Evolutionary conservation across 1,284 basidiomycete species (phyloP), one percentile per base, ranked within the genome.

Genomic region (Malassezia vespertilionis): DNA sequence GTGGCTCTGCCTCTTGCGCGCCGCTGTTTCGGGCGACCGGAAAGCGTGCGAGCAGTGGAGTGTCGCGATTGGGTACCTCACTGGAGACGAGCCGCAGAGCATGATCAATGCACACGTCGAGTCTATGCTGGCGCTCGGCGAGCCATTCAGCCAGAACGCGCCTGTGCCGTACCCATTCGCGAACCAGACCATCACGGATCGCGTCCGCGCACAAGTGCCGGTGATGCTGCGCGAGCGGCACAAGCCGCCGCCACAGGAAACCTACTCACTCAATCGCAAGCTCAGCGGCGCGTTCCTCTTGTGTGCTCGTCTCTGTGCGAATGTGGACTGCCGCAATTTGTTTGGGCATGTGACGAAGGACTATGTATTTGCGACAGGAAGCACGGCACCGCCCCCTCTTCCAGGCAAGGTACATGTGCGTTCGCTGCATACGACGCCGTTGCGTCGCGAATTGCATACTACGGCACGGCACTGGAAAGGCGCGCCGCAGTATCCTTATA

Each of bases 211-310:
- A 2, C 78, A 82, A 40, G 96, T 97, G 49, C 91, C 91, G 3
- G 75, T 86, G 44, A 96, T 97, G 88, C 77, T 97, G 44, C 75
- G 80, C 58, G 78, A 95, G 64, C 77, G 90, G 37, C 76, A 91
- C 21, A 90, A 86, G 2, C 91, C 91, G 0, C 91, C 91, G 1
- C 91, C 91, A 0, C 75, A 79, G 49, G 89, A 96, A 74, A 96
- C 91, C 1, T 96, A 96, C 71, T 87, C 83, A 68, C 74, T 96
- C 43, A 97, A 97, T 71, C 75, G 90, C 64, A 97, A 96, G 77
- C 70, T 96, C 55, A 89, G 86, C 57, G 90, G 91, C 0, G 83
- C 86, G 2, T 95, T 97, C 74, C 74, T 97, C 54, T 77, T 96
- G 12, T 91, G 91, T 37, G 82, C 87, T 12, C 76, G 85, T 44